Base-by-base conservation (phyloP, 495 filamentous ascomycete species). In the Neurospora tetraspora region DNA sequence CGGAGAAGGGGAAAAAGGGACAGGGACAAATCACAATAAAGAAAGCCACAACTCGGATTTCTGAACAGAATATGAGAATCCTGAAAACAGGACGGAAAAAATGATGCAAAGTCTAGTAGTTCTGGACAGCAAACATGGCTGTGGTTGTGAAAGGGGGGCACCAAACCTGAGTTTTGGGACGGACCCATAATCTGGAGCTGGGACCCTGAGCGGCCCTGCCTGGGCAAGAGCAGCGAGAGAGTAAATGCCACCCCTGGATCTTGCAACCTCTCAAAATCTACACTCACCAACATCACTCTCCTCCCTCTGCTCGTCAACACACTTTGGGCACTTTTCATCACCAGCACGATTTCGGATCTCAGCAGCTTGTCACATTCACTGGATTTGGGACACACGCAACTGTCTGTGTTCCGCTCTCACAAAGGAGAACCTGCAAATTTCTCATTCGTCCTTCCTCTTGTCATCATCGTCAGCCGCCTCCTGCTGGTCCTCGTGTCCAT, bases 331-430 rank as follows among this genome's bases (percentile, higher is more conserved):
- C 39, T 34, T 45, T 70, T 23, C 20, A 70, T 42, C 53, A 71
- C 39, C 71, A 53, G 42, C 70, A 76, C 36, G 12, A 72, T 38
- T 36, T 75, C 8, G 39, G 38, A 68, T 38, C 73, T 68, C 74
- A 71, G 39, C 37, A 40, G 14, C 27, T 65, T 65, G 53, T 65
- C 31, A 65, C 53, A 65, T 16, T 36, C 27, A 65, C 31, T 36
- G 27, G 23, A 65, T 36, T 65, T 65, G 53, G 53, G 3, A 34
- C 27, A 65, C 27, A 65, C 53, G 27, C 53, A 65, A 34, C 53
- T 65, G 53, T 27, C 53, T 65, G 53, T 65, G 53, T 65, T 65
- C 6, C 53, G 27, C 53, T 65, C 27, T 65, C 27, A 65, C 53
- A 65, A 61, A 34, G 27, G 53, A 65, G 27, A 65, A 65, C 27